Percentiles rank a stretch among this genome's conserved stretches.
Conservation (phyloP, 2,329 filamentous ascomycete genomes). For the Diaporthe sp. region DNA sequence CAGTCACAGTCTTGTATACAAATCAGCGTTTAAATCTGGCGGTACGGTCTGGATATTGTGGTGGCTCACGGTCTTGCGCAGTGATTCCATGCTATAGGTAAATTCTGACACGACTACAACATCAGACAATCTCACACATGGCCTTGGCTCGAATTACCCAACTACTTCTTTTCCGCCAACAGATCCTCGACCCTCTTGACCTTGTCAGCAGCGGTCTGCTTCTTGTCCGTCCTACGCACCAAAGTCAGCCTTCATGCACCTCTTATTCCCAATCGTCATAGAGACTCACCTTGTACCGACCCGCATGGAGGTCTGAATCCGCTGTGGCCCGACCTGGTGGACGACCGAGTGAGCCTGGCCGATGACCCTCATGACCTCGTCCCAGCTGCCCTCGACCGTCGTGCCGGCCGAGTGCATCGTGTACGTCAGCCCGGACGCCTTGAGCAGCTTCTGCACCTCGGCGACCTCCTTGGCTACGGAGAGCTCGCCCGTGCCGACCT, state of each 20-base stretch:
- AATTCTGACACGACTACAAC: background rate
- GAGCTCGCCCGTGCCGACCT: slow-evolving; percentile 83
- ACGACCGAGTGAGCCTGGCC: slow-evolving; percentile 87
- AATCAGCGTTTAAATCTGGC: too few relatives aligned
- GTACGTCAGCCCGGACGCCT: slow-evolving; percentile 83
- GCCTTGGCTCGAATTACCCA: too few relatives aligned
- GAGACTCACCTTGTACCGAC: slow-evolving; percentile 79
- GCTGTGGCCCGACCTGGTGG: slow-evolving; percentile 80
- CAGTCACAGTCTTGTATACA: background rate
- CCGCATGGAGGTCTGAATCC: slow-evolving; percentile 91
- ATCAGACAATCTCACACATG: background rate
- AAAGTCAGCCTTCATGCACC: background rate
- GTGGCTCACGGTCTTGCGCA: too few relatives aligned
- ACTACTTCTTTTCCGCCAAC: slow-evolving; percentile 50
- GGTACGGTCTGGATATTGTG: too few relatives aligned
- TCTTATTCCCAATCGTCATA: too few relatives aligned
- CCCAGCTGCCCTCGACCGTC: slow-evolving; percentile 93
- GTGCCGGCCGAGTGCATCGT: slow-evolving; percentile 95
- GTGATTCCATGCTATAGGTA: background rate
- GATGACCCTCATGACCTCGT: slow-evolving; percentile 85
- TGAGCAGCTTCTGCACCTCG: slow-evolving; percentile 86
- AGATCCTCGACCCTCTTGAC: slow-evolving; percentile 71
- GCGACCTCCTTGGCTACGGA: slow-evolving; percentile 89
- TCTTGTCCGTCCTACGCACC: slow-evolving; percentile 80
- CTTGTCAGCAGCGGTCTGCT: slow-evolving; percentile 84